phyloP scores from a whole-genome alignment of 2,329 filamentous ascomycete genomes.

The Trichoderma atroviride region DNA sequence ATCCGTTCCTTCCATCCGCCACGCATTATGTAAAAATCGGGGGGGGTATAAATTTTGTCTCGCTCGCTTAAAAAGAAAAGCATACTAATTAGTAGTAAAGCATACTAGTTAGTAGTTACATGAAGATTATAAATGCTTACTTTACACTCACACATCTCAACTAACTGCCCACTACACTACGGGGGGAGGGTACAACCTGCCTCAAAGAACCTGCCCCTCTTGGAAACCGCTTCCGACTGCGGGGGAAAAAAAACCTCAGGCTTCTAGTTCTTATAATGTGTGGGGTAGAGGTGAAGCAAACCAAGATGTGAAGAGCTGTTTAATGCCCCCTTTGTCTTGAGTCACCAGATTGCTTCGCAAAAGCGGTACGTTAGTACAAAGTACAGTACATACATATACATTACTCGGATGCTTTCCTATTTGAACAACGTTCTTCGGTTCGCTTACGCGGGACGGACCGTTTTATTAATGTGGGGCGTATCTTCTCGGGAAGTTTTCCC shows the following conservation, averaged over 20 bases:
- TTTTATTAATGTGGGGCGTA: background rate
- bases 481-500: background rate
- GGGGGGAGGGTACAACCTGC: background rate
- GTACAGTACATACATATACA: background rate
- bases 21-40: background rate
- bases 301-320: background rate
- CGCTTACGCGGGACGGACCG: constrained; percentile 3
- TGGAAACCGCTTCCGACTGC: background rate
- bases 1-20: background rate
- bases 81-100: too few relatives aligned
- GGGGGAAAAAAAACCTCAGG: background rate
- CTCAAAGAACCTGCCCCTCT: background rate
- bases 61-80: background rate
- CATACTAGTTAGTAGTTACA: background rate
- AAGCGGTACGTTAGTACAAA: background rate
- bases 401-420: background rate
- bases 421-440: background rate
- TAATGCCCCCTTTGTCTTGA: background rate
- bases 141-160: background rate
- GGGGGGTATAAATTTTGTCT: background rate
- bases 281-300: background rate
- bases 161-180: background rate
- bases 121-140: constrained; percentile 15
- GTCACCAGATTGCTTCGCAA: background rate
- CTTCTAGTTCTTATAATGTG: background rate